These are phyloP conservation scores for Irpex lacteus DNA, from an alignment of 1,284 basidiomycete species.

Conservation along the genomic window DNA sequence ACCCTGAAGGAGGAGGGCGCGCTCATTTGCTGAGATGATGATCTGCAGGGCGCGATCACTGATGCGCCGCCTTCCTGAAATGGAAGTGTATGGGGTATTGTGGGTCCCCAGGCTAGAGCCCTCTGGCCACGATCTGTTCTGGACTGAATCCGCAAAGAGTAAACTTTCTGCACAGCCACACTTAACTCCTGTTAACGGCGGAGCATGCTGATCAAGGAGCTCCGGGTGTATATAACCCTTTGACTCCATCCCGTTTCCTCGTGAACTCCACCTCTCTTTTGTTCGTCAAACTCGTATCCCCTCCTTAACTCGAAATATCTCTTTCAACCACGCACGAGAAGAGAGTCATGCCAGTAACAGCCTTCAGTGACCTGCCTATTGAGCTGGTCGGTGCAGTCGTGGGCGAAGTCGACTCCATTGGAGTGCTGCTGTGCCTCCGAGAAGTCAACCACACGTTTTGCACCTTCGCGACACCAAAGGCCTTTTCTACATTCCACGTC, in stretches of 20 bases:
- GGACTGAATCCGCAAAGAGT: background rate
- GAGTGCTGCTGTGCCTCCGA: slow-evolving; percentile 15
- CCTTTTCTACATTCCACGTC: slow-evolving; percentile 15
- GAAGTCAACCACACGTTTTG: slow-evolving; percentile 16
- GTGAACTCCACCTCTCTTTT: background rate
- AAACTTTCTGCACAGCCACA: background rate
- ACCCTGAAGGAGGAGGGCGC: background rate
- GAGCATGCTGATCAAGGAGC: background rate
- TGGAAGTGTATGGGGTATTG: background rate
- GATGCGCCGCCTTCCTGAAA: background rate
- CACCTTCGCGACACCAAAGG: slow-evolving; percentile 15
- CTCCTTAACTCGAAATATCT: background rate
- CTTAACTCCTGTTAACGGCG: background rate
- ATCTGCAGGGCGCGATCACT: background rate
- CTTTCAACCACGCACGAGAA: background rate
- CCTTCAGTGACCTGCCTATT: slow-evolving; percentile 12
- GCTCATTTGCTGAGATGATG: background rate
- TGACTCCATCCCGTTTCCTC: background rate
- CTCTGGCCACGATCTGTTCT: background rate
- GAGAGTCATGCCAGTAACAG: background rate
- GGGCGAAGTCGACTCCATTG: slow-evolving; percentile 10
- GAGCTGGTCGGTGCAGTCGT: slow-evolving; percentile 18
- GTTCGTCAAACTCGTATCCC: background rate
- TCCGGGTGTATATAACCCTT: background rate
- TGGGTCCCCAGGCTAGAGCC: background rate